Evolutionary conservation across 2,329 filamentous ascomycete genomes (phyloP).

Genomic region (Penicillium decumbens): DNA sequence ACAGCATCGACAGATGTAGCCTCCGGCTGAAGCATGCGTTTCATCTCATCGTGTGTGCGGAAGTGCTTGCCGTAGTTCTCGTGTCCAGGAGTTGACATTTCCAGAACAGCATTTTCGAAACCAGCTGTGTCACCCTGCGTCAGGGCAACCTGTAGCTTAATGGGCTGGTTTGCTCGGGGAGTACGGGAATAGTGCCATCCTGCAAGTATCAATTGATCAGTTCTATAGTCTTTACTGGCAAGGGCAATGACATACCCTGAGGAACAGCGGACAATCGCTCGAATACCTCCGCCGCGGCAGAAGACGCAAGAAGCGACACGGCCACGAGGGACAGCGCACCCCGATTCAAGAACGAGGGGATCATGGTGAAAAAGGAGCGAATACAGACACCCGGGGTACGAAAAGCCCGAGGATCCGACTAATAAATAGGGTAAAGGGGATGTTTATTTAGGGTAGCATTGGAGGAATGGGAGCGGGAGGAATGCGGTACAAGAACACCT

Average conservation of each 20-base stretch:
- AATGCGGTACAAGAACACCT: slow-evolving; percentile 8
- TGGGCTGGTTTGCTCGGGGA: slow-evolving; percentile 23
- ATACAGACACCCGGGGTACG: slow-evolving; percentile 1
- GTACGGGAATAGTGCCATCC: slow-evolving; percentile 32
- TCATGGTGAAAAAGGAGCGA: slow-evolving; percentile 22
- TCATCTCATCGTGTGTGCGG: slow-evolving; percentile 45
- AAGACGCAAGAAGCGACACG: slow-evolving; percentile 27
- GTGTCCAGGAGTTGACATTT: slow-evolving; percentile 49
- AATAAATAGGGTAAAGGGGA: slow-evolving; percentile 14
- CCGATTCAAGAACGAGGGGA: slow-evolving; percentile 23
- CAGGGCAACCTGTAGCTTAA: slow-evolving; percentile 36
- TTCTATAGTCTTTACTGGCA: neutral
- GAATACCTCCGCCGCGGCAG: slow-evolving; percentile 31
- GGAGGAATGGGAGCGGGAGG: slow-evolving; percentile 15
- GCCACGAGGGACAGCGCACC: slow-evolving; percentile 30
- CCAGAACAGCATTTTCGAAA: slow-evolving; percentile 46
- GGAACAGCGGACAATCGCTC: slow-evolving; percentile 35
- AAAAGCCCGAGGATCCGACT: neutral
- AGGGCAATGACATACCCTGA: slow-evolving; percentile 22
- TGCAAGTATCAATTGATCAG: slow-evolving; percentile 8
- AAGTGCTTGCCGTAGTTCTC: slow-evolving; percentile 49
- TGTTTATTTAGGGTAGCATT: slow-evolving; percentile 25
- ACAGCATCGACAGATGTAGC: slow-evolving; percentile 40
- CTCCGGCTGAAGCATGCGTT: slow-evolving; percentile 47
- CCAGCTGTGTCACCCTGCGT: slow-evolving; percentile 31